Evolutionary conservation across 2,329 filamentous ascomycete genomes (phyloP), one percentile per base, ranked within the genome.

Genomic region (Aspergillus uvarum): DNA sequence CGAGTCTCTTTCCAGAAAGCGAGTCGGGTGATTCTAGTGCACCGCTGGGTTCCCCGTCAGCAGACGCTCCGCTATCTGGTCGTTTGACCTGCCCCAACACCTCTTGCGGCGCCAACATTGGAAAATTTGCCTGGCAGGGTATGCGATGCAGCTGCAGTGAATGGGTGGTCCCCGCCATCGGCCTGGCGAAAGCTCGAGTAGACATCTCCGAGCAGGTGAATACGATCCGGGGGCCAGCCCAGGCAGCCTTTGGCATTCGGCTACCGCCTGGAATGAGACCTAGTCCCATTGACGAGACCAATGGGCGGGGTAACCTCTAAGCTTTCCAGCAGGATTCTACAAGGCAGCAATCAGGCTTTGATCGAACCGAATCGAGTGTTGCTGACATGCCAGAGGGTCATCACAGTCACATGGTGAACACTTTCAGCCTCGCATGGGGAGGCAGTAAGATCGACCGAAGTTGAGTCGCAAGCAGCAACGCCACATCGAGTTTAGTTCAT

Each of bases 71-170:
- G 62, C 82, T 98, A 24, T 91, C 93, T 61, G 95, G 95, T 24
- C 87, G 94, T 10, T 81, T 99, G 32, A 85, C 87, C 60, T 99
- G 95, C 70, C 94, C 95, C 10, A 90, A 88, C 67, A 60, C 74
- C 8, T 89, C 89, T 70, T 99, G 95, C 75, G 86, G 85, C 51
- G 87, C 90, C 47, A 92, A 91, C 55, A 86, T 98, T 51, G 95
- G 95, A 44, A 90, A 95, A 68, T 99, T 97, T 72, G 90, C 94
- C 55, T 99, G 95, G 95, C 92, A 96, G 74, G 95, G 95, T 14
- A 89, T 97, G 83, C 88, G 87, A 74, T 99, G 95, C 79, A 95
- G 87, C 72, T 99, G 95, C 75, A 87, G 89, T 42, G 87, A 89
- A 63, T 98, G 95, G 94, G 84, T 97, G 22, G 90, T 92, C 54